Evolutionary conservation across 2,329 filamentous ascomycete genomes (phyloP).

Genomic region (Penicillium sp.): DNA sequence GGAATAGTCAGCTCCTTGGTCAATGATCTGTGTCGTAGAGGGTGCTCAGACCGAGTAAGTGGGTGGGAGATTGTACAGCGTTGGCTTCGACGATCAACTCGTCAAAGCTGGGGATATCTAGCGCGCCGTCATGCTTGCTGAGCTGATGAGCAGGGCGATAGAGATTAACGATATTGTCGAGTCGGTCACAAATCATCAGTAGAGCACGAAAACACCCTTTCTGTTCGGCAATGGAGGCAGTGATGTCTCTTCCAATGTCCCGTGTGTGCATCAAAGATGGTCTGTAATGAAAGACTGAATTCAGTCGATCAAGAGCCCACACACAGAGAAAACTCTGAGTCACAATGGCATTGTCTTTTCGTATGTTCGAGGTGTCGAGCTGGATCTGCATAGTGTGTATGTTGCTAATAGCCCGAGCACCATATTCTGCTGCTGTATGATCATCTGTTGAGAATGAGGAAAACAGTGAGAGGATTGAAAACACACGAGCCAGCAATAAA

Average conservation of each 20-base stretch:
- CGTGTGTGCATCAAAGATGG: background rate
- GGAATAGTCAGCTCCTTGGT: background rate
- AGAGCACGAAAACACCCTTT: background rate
- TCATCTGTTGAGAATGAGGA: background rate
- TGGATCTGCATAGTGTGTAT: background rate
- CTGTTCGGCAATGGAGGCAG: background rate
- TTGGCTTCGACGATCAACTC: background rate
- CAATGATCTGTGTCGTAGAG: too few species aligned
- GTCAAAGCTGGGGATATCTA: background rate
- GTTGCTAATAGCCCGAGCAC: background rate
- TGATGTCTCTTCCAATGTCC: background rate
- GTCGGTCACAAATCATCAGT: background rate
- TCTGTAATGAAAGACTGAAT: background rate
- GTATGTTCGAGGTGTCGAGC: background rate
- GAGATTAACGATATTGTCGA: background rate
- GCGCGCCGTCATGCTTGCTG: background rate
- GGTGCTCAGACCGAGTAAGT: background rate
- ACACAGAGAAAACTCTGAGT: background rate
- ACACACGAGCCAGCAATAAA: background rate
- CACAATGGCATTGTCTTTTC: background rate
- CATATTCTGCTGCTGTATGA: background rate
- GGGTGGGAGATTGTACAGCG: background rate
- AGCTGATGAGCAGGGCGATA: background rate
- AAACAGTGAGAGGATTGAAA: background rate
- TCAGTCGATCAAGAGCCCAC: background rate